Evolutionary conservation across 371 early-diverging fungal genomes (phyloP), one percentile per base, ranked within the genome.

Genomic region (Mucor lusitanicus): DNA sequence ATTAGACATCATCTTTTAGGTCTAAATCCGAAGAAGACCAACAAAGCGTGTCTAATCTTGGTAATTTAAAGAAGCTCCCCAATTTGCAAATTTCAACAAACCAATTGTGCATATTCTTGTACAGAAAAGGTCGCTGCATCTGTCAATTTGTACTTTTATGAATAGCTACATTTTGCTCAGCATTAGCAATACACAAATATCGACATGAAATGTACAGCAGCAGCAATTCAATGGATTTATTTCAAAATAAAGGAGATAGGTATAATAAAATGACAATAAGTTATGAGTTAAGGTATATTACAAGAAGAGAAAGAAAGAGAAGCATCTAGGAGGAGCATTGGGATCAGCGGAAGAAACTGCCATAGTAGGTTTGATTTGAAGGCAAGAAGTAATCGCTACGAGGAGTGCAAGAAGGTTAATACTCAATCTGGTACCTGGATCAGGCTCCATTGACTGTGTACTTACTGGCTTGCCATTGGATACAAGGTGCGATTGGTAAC

Each of bases 361-460:
- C 28, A 56, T 32, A 64, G 15, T 64, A 64, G 11, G 33, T 3
- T 42, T 55, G 64, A 30, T 56, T 64, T 23, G 64, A 23, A 27
- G 53, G 64, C 15, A 44, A 25, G 32, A 39, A 56, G 15, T 56
- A 64, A 12, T 32, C 57, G 23, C 33, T 53, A 6, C 12, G 53
- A 23, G 12, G 21, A 27, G 8, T 53, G 27, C 53, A 27, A 27
- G 12, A n/a, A n/a, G 1, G 27, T 13, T 11, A 53, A 27, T 27
- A 53, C 13, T 9, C 5, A 27, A 53, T 23, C 15, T 25, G 11
- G 27, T 27, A 4, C 53, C 53, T 53, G 27, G 15, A 27, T 27
- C 40, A 40, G 17, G 40, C 17, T 53, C 25, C 12, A 23, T 44
- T 25, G 9, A n/a, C n/a, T n/a, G n/a, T n/a, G n/a, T n/a, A 56